Evolutionary conservation across 192 early-diverging fungal genomes (phyloP), one percentile per base, ranked within the genome.

Genomic region (Paraglomus occultum): DNA sequence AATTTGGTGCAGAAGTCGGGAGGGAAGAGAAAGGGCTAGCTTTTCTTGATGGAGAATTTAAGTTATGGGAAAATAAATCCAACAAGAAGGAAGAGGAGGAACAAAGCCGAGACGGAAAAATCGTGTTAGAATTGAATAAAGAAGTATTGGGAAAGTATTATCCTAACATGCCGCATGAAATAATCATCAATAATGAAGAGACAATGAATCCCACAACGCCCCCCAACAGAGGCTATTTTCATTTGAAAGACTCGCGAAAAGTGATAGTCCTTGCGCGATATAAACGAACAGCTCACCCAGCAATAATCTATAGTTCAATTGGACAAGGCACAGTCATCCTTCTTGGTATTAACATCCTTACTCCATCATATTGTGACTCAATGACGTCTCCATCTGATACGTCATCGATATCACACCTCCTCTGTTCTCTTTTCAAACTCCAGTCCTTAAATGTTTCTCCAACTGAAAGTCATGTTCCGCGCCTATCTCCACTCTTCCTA

Each of bases 1-100:
- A 94, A 39, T 87, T 97, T 50, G 94, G 81, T 63, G 73, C 73
- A 6, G 93, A 88, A 6, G 74, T 84, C 6, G 92, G 85, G 11
- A 45, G 81, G 45, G 96, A 95, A 0, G 88, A 87, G 11, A 88
- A 89, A 5, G 90, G 85, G 38, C 86, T 88, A 15, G 92, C 91
- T 11, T 98, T 95, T 77, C 82, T 86, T 53, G 96, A 98, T 77
- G 31, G 31, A 31, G 88, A 88, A 6, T 77, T 72, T 22, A 72
- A 77, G 17, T 43, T 38, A 7, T 71, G 75, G 0, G 75, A 71
- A 5, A 77, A 31, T 31, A 31, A 31, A 31, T 1, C n/a, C n/a
- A 31, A 3, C 1, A 31, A 31, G 31, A 31, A 31, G 31, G 8
- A 48, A 48, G 6, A 47, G 6, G 9, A 17, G 8, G 44, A 23